Evolutionary conservation across 192 early-diverging fungal species (phyloP), one percentile per base, ranked within the genome.

Genomic region (Backusella tarrabulga): DNA sequence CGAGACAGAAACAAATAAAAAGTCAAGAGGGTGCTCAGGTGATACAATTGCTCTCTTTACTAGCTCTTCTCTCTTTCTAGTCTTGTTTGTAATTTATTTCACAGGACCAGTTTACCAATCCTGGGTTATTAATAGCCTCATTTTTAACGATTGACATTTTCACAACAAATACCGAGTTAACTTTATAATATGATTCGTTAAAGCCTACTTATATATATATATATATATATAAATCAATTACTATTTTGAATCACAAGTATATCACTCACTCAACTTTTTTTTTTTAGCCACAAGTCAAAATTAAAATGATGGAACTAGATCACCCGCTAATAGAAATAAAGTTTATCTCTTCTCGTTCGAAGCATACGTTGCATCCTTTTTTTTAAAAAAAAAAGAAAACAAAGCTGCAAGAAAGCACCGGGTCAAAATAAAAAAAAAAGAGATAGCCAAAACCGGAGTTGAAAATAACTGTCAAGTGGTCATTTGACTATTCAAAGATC

Each of bases 1-100:
- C 42, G 42, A 56, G n/a, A 56, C 21, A 21, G 54, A 56, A 56
- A 56, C 54, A 56, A 56, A 56, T 56, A 56, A 56, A 56, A 56
- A 56, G 54, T 56, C 54, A 56, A 56, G 54, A n/a, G 54, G 54
- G 54, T 56, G 54, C 54, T 56, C 54, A 56, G 54, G 54, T 56
- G 54, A 56, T 56, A 56, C 54, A 56, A n/a, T 56, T 56, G 54
- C 54, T 56, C 54, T 56, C 54, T 56, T 56, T 56, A 56, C 54
- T 56, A 56, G 54, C 54, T 56, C 54, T 23, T 56, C n/a, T 23
- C 54, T 56, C 19, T 56, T 23, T 54, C 52, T 56, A 23, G 54
- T 56, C 54, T 56, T 56, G 54, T 56, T 56, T 56, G 54, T 23
- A 56, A 56, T 56, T 56, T 56, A 44, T 44, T 44, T 44, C 54